Evolutionary conservation across 768 basidiomycete species (phyloP).

Genomic region (Tricholoma sp.): DNA sequence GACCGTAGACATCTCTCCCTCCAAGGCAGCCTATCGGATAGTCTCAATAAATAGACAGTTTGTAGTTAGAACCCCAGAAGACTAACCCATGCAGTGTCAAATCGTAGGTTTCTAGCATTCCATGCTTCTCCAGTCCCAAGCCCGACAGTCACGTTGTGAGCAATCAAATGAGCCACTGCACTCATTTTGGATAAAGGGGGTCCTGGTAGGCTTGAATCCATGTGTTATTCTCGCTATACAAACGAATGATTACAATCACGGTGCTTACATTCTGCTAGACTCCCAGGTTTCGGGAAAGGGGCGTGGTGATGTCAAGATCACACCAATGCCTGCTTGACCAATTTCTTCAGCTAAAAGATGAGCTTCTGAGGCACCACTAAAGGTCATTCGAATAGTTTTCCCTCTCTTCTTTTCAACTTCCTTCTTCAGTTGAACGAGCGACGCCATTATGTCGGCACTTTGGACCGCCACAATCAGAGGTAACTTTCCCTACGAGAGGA

Average conservation of each 20-base stretch:
- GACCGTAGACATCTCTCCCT: constrained; percentile 35
- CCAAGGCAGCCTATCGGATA: constrained; percentile 35
- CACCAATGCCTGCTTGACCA: constrained; percentile 41
- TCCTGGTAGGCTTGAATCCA: constrained; percentile 50
- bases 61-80: not conserved
- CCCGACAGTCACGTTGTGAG: constrained; percentile 68
- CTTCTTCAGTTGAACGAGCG: constrained; percentile 62
- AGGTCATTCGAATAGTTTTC: constrained; percentile 45
- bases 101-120: constrained; percentile 72
- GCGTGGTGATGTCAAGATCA: constrained; percentile 48
- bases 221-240: not conserved
- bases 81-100: constrained; percentile 79
- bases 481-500: constrained; percentile 48
- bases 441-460: constrained; percentile 80
- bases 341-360: constrained; percentile 69
- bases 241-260: not conserved
- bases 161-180: constrained; percentile 55
- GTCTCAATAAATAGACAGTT: not conserved
- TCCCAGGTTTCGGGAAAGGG: constrained; percentile 77
- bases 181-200: constrained; percentile 58
- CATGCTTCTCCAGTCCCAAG: constrained; percentile 61
- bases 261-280: constrained; percentile 50
- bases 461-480: constrained; percentile 71
- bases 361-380: constrained; percentile 63
- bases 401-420: constrained; percentile 47